Evolutionary conservation across 371 early-diverging fungal species (phyloP).

Genomic region (Mucor irregularis): DNA sequence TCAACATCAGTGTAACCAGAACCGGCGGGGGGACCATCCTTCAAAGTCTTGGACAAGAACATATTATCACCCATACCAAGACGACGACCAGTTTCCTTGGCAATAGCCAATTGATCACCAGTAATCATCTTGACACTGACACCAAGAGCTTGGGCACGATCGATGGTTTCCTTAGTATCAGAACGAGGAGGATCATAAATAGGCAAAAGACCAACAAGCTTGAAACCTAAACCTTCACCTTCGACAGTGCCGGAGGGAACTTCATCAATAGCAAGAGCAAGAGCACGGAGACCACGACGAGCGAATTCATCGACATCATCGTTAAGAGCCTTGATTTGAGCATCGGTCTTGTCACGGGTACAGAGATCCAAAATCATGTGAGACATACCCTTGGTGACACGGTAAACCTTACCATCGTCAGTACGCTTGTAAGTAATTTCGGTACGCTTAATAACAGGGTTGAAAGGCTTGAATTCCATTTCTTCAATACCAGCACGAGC

Average conservation of each 20-base stretch:
- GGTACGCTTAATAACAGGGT: constrained; percentile 87
- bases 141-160: constrained; percentile 80
- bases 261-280: constrained; percentile 73
- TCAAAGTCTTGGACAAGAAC: constrained; percentile 75
- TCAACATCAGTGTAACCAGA: constrained; percentile 77
- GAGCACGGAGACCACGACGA: constrained; percentile 79
- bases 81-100: constrained; percentile 80
- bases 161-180: constrained; percentile 82
- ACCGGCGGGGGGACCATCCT: constrained; percentile 67
- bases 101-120: constrained; percentile 92
- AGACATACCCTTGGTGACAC: constrained; percentile 76
- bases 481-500: constrained; percentile 69
- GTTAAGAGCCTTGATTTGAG: constrained; percentile 48
- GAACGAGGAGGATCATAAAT: constrained; percentile 90
- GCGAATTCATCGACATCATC: constrained; percentile 78
- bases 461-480: constrained; percentile 82
- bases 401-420: constrained; percentile 59
- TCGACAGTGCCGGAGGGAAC: constrained; percentile 46
- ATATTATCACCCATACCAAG: constrained; percentile 73
- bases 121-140: constrained; percentile 95
- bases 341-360: constrained; percentile 65
- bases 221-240: constrained; percentile 51
- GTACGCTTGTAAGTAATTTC: constrained; percentile 69
- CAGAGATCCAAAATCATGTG: constrained; percentile 71
- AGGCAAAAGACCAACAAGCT: constrained; percentile 67